Base-by-base conservation (phyloP, 2,329 filamentous ascomycete genomes). In the Pseudonectria foliicola region DNA sequence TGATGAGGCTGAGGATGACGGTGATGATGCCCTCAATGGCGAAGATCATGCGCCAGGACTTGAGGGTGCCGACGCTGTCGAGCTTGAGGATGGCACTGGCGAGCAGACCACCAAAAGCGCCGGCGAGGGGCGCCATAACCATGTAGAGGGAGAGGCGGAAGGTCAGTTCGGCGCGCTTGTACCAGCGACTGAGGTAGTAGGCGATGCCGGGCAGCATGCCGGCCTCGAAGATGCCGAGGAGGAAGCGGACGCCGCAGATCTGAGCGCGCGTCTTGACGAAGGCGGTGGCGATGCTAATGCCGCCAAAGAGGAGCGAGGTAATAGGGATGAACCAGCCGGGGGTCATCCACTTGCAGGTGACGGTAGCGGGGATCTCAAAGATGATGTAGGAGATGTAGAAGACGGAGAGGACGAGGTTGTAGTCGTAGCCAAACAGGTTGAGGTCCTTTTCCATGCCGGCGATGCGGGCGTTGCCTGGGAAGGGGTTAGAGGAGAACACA, bases 21-120 rank as follows among this genome's bases (percentile, higher is more conserved):
- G 63, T 66, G 48, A 84, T 72, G 50, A 83, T 74, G 14, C 81
- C 81, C 52, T 85, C 81, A 12, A 85, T 75, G 6, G 70, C 71
- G 39, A 85, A 85, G 41, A 85, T 82, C 79, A 83, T 82, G 10
- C 79, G 65, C 81, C 80, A 85, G 6, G 57, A 58, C 29, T 62
- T 61, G 2, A 83, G 59, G 10, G 62, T 49, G 13, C 77, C 79
- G 38, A 82, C 70, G 37, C 64, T 54, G 27, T 69, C 56, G 5
- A 84, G 66, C 2, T 64, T 75, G 14, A 83, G 63, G 34, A 85
- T 84, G 0, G 61, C 80, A 7, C 68, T 75, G 1, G 71, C 71
- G 1, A 85, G 60, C 1, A 85, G 66, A 1, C 80, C 80, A 3
- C 80, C 79, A 43, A 84, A 82, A 0, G 78, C 78, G 13, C 78